Conservation (phyloP, 2,329 filamentous ascomycete genomes). For the Colletotrichum sp. region DNA sequence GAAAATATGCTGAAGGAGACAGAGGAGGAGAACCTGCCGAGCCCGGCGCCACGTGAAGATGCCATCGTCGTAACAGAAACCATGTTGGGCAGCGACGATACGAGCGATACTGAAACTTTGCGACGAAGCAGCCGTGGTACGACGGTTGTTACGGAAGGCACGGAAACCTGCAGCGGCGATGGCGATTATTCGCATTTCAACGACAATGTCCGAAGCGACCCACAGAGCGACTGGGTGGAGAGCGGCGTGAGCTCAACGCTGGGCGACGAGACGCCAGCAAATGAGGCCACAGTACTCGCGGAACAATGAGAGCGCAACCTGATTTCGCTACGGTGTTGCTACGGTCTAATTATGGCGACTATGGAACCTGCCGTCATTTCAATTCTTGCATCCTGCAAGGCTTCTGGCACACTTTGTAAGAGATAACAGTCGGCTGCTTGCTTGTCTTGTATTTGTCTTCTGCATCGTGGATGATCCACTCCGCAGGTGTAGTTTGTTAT, state of each 20-base stretch:
- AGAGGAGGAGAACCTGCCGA: slow-evolving; percentile 56
- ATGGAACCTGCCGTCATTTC: background rate
- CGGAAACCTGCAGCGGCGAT: slow-evolving; percentile 41
- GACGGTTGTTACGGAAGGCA: slow-evolving; percentile 49
- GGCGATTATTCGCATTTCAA: slow-evolving; percentile 36
- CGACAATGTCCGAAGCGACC: slow-evolving; percentile 33
- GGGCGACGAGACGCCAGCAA: slow-evolving; percentile 22
- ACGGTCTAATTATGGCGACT: background rate
- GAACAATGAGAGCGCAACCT: slow-evolving; percentile 20
- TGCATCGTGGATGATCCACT: background rate
- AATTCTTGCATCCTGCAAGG: background rate
- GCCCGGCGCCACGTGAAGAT: background rate
- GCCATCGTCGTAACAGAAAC: slow-evolving; percentile 13
- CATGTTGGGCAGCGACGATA: slow-evolving; percentile 33
- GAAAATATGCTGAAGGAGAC: slow-evolving; percentile 70
- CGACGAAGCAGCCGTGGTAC: slow-evolving; percentile 51
- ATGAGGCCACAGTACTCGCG: slow-evolving; percentile 37
- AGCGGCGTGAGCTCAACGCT: slow-evolving; percentile 34
- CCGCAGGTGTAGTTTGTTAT: background rate
- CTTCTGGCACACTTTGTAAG: slow-evolving; percentile 1
- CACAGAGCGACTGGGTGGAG: slow-evolving; percentile 47
- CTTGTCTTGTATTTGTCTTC: slow-evolving; percentile 5
- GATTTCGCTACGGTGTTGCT: background rate
- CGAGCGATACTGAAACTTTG: slow-evolving; percentile 58
- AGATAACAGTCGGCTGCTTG: background rate